These are phyloP conservation scores for Yarrowia phangngaensis DNA, from an alignment of 805 yeast genomes.

Conservation along the genomic window DNA sequence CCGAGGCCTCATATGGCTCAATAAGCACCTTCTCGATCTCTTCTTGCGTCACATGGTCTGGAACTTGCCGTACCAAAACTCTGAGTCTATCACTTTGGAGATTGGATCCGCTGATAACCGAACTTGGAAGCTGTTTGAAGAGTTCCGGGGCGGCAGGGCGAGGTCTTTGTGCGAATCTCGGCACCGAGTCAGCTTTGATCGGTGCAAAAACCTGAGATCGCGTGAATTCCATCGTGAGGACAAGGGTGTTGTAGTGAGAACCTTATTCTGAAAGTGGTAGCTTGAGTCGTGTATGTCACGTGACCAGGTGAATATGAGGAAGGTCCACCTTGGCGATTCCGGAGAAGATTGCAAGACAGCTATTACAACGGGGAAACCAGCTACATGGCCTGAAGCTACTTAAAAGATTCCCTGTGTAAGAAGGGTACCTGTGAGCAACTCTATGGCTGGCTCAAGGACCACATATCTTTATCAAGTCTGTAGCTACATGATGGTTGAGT, in stretches of 20 bases:
- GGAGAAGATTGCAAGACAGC: no score
- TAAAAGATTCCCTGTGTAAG: no score
- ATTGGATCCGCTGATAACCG: neutral
- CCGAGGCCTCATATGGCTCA: neutral
- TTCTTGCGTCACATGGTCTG: neutral
- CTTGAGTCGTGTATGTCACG: no score
- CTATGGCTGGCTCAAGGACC: no score
- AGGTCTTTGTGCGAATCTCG: conserved; percentile 12
- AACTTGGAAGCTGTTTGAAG: conserved; percentile 13
- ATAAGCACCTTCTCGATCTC: conserved; percentile 1
- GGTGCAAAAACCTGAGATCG: conserved; percentile 12
- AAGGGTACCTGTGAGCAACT: no score
- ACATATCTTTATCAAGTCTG: no score
- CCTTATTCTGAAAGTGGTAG: no score
- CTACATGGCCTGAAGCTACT: no score
- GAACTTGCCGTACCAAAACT: conserved; percentile 6
- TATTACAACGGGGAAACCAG: no score
- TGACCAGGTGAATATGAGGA: no score
- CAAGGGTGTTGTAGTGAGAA: conserved; percentile 34
- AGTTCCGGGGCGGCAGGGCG: conserved; percentile 15
- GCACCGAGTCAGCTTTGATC: conserved; percentile 3
- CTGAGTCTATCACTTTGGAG: conserved; percentile 10
- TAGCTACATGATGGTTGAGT: no score
- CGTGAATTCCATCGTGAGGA: conserved; percentile 30
- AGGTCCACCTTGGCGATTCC: no score